Conservation (phyloP, 75 land plant species). For the Sequoia sempervirens region DNA sequence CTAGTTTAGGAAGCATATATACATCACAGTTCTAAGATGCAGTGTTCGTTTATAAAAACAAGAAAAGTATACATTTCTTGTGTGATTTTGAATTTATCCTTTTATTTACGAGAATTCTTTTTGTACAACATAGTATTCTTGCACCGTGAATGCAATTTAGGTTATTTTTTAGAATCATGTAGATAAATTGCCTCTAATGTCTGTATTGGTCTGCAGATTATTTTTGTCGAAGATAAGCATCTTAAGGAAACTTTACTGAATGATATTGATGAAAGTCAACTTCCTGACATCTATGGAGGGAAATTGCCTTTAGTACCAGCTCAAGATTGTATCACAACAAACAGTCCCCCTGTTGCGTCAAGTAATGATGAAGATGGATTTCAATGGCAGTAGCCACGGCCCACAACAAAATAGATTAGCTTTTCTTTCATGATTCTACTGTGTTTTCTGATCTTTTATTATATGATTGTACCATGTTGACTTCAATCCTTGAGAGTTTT, state of each 20-base stretch:
- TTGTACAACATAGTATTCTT: not conserved
- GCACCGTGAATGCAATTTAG: not conserved
- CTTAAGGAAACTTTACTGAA: constrained; percentile 10
- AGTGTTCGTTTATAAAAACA: not conserved
- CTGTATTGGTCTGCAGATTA: constrained; percentile 13
- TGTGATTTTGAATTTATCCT: not conserved
- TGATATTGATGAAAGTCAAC: constrained; percentile 20
- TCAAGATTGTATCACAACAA: not conserved
- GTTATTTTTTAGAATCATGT: not conserved
- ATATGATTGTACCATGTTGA: not conserved
- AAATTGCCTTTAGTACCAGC: constrained; percentile 13
- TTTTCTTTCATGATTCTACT: not conserved
- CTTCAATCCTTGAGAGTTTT: not conserved
- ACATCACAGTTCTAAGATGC: not conserved
- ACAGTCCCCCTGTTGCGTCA: not conserved
- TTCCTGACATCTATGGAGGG: constrained; percentile 25
- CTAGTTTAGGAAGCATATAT: not conserved
- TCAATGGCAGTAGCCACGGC: not conserved
- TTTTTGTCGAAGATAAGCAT: constrained; percentile 24
- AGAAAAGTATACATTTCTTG: not conserved
- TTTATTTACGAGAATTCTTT: not conserved
- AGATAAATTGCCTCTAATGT: not conserved
- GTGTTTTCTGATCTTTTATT: not conserved
- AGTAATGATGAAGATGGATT: not conserved
- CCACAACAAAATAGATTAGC: not conserved